A percentile compares a stretch with the other conserved stretches of the same genome.
Evolutionary conservation across 306 rosid species (phyloP).

Genomic region (Comarum palustre): DNA sequence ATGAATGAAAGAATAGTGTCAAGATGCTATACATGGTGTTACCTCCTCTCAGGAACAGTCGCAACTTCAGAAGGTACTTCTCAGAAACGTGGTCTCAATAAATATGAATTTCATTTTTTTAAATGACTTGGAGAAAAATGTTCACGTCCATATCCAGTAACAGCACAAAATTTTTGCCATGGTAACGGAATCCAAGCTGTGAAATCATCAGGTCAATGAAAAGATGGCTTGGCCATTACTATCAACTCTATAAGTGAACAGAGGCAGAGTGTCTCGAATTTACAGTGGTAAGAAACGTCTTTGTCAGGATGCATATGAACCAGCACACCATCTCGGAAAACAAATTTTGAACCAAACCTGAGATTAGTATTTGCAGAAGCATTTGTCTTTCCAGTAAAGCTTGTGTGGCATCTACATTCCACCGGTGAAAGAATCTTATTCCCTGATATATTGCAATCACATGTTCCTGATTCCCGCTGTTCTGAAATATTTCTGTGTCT

Average conservation of each 20-base stretch:
- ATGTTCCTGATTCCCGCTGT: slow-evolving; percentile 25
- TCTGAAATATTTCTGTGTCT: slow-evolving; percentile 26
- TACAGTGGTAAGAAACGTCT: slow-evolving; percentile 70
- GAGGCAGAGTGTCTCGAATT: slow-evolving; percentile 77
- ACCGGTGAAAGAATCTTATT: slow-evolving; percentile 28
- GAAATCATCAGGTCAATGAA: slow-evolving; percentile 46
- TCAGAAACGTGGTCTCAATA: slow-evolving; percentile 23
- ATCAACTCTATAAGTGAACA: slow-evolving; percentile 71
- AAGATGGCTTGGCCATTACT: slow-evolving; percentile 49
- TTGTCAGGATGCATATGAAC: slow-evolving; percentile 48
- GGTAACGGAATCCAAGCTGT: slow-evolving; percentile 43
- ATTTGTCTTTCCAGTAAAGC: slow-evolving; percentile 25
- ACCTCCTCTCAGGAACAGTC: slow-evolving; percentile 17
- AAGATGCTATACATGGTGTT: slow-evolving; percentile 35
- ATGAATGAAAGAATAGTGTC: slow-evolving; percentile 13
- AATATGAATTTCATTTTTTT: slow-evolving; percentile 32
- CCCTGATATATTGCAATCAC: slow-evolving; percentile 32
- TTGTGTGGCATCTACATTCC: slow-evolving; percentile 70
- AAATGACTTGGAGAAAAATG: slow-evolving; percentile 34
- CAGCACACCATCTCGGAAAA: slow-evolving; percentile 83
- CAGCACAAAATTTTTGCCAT: slow-evolving; percentile 45
- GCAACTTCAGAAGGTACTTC: slow-evolving; percentile 17
- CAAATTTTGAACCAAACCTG: slow-evolving; percentile 48
- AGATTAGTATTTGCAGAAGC: slow-evolving; percentile 13
- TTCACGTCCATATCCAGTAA: slow-evolving; percentile 41